These are phyloP conservation scores for Pholiota microspora DNA, from an alignment of 768 basidiomycete genomes.

Conservation along the genomic window DNA sequence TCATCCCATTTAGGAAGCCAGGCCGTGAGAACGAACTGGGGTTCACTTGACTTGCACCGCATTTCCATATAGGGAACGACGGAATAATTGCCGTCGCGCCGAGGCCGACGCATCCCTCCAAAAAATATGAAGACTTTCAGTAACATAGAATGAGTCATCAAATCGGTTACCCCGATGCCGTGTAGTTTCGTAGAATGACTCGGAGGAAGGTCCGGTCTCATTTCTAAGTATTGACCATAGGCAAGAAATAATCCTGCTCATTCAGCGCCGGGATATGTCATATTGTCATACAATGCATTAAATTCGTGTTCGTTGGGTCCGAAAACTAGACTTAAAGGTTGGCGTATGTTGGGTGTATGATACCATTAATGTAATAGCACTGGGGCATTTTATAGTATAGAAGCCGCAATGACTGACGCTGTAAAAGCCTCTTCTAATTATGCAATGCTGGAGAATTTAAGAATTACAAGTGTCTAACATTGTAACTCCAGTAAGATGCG, in stretches of 20 bases:
- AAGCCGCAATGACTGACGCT: too few species aligned
- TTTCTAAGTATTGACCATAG: neutral
- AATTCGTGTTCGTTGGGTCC: too few species aligned
- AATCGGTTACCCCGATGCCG: slow-evolving; percentile 2
- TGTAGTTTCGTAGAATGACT: neutral
- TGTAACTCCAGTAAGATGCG: too few species aligned
- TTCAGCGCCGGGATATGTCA: too few species aligned
- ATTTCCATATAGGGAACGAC: neutral
- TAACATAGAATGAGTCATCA: neutral
- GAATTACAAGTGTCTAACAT: too few species aligned
- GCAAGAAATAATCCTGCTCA: neutral
- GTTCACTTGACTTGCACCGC: slow-evolving; percentile 7
- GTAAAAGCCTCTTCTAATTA: too few species aligned
- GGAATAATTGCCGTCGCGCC: neutral
- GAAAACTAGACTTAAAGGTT: too few species aligned
- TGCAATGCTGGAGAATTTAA: too few species aligned
- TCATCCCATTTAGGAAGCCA: neutral
- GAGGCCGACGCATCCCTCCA: neutral
- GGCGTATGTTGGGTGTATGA: too few species aligned
- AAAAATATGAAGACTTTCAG: neutral
- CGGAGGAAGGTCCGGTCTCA: neutral
- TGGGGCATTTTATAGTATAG: too few species aligned
- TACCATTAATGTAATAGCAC: too few species aligned
- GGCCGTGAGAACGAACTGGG: slow-evolving; percentile 2
- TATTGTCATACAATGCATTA: too few species aligned